phyloP scores from a whole-genome alignment of 352 stramenopile species.

The Phytophthora capsici region DNA sequence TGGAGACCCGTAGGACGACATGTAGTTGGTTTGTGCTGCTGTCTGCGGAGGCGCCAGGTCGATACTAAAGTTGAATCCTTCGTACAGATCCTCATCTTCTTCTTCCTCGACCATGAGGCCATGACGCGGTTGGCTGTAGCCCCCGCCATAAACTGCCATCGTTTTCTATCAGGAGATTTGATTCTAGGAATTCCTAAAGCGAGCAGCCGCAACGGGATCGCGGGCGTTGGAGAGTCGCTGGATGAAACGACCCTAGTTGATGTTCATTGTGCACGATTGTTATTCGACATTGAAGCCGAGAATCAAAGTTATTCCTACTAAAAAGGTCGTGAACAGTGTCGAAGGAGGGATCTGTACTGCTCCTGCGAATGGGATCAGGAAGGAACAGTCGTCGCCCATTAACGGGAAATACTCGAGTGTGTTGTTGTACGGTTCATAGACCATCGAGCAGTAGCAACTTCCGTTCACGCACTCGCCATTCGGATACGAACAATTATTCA shows the following conservation, averaged over 20 bases:
- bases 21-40: conserved; percentile 61
- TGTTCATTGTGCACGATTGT: no score
- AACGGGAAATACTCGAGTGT: conserved; percentile 78
- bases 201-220: conserved; percentile 33
- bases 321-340: conserved; percentile 1
- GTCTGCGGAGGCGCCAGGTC: conserved; percentile 79
- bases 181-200: conserved; percentile 16
- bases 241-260: conserved; percentile 38
- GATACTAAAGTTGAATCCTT: conserved; percentile 92
- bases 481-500: conserved; percentile 98
- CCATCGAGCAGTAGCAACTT: conserved; percentile 91
- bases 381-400: conserved; percentile 88
- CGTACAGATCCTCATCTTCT: conserved; percentile 90
- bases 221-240: conserved; percentile 31
- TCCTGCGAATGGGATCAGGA: conserved; percentile 70
- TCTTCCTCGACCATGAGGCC: conserved; percentile 75
- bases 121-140: conserved; percentile 67
- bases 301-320: conserved; percentile 16
- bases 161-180: background rate
- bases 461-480: conserved; percentile 94
- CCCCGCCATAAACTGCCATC: conserved; percentile 52
- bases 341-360: conserved; percentile 21
- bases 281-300: conserved; percentile 18
- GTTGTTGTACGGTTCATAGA: conserved; percentile 96
- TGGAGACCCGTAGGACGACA: conserved; percentile 60